Evolutionary conservation across 371 early-diverging fungal genomes (phyloP), one percentile per base, ranked within the genome.

Genomic region (Mortierella sp.): DNA sequence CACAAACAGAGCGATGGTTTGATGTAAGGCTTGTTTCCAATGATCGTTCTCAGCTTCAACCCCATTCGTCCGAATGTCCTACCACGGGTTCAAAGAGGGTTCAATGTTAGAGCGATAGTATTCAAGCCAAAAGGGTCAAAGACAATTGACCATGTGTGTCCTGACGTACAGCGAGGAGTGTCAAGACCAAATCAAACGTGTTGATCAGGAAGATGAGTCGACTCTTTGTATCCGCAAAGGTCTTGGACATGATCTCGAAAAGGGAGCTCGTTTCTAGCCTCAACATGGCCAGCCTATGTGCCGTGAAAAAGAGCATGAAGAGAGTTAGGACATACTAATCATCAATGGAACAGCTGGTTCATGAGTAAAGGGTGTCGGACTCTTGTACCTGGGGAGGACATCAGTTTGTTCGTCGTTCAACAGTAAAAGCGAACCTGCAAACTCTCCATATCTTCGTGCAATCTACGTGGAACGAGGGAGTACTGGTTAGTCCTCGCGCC

Each of bases 351-450:
- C 54, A 54, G 23, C 71, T 34, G 34, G 34, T 10, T 34, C 4
- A 34, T 10, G 10, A 34, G 34, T 34, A 10, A 7, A 10, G 10
- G 10, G 10, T 34, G 34, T 34, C 10, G 19, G 21, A 0, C 27
- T 26, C 24, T 18, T 27, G 39, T 83, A 90, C 92, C 92, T 92
- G 53, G 91, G 78, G 24, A 91, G 87, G 14, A 92, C 90, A 71
- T 95, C 95, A 54, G 94, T 90, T 70, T 91, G 90, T 0, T 92
- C 94, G 52, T 93, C 90, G 72, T 95, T 95, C 41, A 97, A 80
- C 6, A 89, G 88, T 12, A 95, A 81, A n/a, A 97, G 80, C 5
- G 97, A 94, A 1, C 94, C 88, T 1, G 92, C 87, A 79, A 96
- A 94, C 74, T 97, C 97, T 5, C 93, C 95, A 72, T 95, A 97